phyloP scores from a whole-genome alignment of 2,329 filamentous ascomycete species.

The Xylaria sp. region DNA sequence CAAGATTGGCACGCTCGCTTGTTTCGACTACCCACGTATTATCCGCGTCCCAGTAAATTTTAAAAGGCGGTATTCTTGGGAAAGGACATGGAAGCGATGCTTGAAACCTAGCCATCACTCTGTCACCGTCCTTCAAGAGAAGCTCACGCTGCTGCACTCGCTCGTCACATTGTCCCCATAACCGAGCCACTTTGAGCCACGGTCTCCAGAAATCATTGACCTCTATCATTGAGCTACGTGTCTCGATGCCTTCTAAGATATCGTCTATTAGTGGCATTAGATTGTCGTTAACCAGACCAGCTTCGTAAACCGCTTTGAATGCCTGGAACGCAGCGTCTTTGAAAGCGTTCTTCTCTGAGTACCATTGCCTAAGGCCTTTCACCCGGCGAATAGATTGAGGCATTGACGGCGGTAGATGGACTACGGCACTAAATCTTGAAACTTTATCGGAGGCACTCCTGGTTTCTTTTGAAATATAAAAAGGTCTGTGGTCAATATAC shows the following conservation, averaged over 20 bases:
- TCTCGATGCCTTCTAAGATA: slow-evolving; percentile 52
- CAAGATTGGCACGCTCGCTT: slow-evolving; percentile 29
- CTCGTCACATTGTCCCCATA: slow-evolving; percentile 54
- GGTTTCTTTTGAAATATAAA: slow-evolving; percentile 66
- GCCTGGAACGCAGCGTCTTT: slow-evolving; percentile 88
- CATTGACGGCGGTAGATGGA: slow-evolving; percentile 77
- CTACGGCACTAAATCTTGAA: slow-evolving; percentile 62
- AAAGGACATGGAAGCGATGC: slow-evolving; percentile 57
- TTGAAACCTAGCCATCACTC: slow-evolving; percentile 52
- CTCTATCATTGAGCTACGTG: slow-evolving; percentile 49
- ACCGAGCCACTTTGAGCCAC: slow-evolving; percentile 56
- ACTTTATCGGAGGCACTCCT: slow-evolving; percentile 39
- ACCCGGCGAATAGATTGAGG: slow-evolving; percentile 68
- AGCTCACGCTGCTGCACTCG: slow-evolving; percentile 48
- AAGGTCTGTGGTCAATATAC: slow-evolving; percentile 72
- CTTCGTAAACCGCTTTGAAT: slow-evolving; percentile 74
- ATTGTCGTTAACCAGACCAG: slow-evolving; percentile 79
- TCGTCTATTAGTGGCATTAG: slow-evolving; percentile 71
- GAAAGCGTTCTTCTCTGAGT: slow-evolving; percentile 74
- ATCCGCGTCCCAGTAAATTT: slow-evolving; percentile 53
- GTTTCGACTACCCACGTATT: slow-evolving; percentile 53
- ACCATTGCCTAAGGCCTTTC: slow-evolving; percentile 67
- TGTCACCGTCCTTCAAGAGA: slow-evolving; percentile 50
- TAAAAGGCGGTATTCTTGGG: slow-evolving; percentile 50
- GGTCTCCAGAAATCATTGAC: slow-evolving; percentile 57